Conservation (phyloP, 129 eudicot species). For the Erigeron canadensis region DNA sequence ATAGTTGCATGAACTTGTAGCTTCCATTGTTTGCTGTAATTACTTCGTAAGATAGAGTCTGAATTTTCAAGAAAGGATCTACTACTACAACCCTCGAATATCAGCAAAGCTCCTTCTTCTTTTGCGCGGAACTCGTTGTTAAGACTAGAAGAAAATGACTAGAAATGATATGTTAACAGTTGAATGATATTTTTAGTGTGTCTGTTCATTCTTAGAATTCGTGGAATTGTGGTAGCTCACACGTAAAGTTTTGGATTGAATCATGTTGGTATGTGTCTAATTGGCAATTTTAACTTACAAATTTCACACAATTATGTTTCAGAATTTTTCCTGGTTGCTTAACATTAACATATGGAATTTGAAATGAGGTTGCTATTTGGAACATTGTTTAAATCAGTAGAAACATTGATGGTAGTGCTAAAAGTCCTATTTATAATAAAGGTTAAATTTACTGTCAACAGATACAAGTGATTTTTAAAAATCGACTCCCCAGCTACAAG, state of each 20-base stretch:
- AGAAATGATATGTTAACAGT: not conserved
- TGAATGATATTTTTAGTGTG: not conserved
- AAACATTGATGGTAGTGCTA: not conserved
- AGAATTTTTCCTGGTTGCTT: not conserved
- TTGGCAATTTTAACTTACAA: constrained; percentile 10
- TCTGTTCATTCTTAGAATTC: not conserved
- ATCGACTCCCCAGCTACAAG: not conserved
- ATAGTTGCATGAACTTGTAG: not conserved
- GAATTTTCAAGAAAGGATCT: not conserved
- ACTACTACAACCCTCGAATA: not conserved
- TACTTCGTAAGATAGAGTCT: not conserved
- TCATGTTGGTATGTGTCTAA: not conserved
- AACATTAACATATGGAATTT: not conserved
- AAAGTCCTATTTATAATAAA: not conserved
- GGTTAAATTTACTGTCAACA: not conserved
- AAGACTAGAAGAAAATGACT: not conserved
- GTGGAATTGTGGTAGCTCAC: not conserved
- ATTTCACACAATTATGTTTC: not conserved
- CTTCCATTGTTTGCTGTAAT: not conserved
- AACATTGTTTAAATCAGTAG: not conserved
- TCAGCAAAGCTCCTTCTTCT: not conserved
- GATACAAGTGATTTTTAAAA: not conserved
- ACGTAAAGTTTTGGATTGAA: not conserved
- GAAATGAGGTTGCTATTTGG: not conserved
- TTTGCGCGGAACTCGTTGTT: not conserved